Base-by-base conservation (phyloP, 495 filamentous ascomycete genomes). In the Beverwykella pulmonaria region DNA sequence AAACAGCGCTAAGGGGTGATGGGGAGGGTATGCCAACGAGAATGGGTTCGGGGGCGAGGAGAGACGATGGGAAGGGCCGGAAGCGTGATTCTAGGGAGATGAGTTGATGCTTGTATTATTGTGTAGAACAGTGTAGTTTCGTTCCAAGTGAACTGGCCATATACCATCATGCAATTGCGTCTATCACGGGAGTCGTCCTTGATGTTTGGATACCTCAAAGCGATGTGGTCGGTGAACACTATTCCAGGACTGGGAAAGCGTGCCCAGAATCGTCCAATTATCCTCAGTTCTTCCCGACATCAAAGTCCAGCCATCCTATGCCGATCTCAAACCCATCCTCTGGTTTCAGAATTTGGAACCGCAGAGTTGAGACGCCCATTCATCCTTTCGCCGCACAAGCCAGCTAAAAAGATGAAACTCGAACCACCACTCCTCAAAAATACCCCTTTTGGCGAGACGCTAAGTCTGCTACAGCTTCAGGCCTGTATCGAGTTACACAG, bases 351-450 rank as follows among this genome's bases (percentile, higher is more conserved):
- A 57, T 34, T 15, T 14, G 54, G 6, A 23, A 57, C 54, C 10
- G 5, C n/a, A 26, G 17, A 10, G 2, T 44, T n/a, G 39, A 44
- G 39, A 44, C 39, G 8, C 23, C 20, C 56, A 14, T 19, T 48
- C 25, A 47, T 17, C 39, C 56, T 3, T 32, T 8, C 7, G 30
- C 53, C 36, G 61, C 61, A 54, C 61, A 48, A 53, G 59, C 59
- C 59, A 25, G 2, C 3, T 26, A 8, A 27, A 29, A 27, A 29
- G 2, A n/a, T 69, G 67, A 69, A 69, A 69, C 67, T 70, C 68
- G 68, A 66, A 53, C 62, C 61, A 65, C 36, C 62, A 65, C 32
- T n/a, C 19, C 27, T 57, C 50, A 41, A 62, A 17, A 27, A 63
- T 39, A 32, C 47, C 39, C 20, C 46, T 60, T 23, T 23, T 49